Base-by-base conservation (phyloP, 768 basidiomycete species). In the Kondoa subrosea region DNA sequence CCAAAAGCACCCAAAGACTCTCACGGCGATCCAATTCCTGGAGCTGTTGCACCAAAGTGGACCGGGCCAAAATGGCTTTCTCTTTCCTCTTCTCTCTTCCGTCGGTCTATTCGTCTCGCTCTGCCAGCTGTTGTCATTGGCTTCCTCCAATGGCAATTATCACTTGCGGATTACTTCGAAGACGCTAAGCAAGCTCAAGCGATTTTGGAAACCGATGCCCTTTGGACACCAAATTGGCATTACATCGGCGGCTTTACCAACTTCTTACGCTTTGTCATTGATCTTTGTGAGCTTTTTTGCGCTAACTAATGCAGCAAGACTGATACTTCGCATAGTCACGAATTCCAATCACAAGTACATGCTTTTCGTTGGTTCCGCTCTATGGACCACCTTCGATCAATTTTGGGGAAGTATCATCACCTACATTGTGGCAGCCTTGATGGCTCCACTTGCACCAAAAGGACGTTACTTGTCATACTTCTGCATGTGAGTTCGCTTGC, bases 331-430 rank as follows among this genome's bases (percentile, higher is more conserved):
- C n/a, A 30, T 30, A 59, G 73, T 76, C 73, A 76, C 75, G 32
- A 75, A 76, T 69, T 56, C 40, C 25, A 75, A 76, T 69, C 75
- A 75, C 66, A 72, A 74, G 60, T 74, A 74, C 67, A 76, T 76
- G 72, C 73, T 75, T 66, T 67, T 66, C 56, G 66, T 72, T 56
- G 75, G 75, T 29, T 73, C 74, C n/a, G 73, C 73, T 25, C 72
- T 76, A 14, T 76, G 75, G 75, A 71, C 75, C n/a, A 76, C 74
- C 1, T 76, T 75, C 72, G 75, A 76, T 61, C 75, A 75, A 66
- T 76, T 76, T 69, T 76, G 75, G 75, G 75, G 75, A 14, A 74
- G 73, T 33, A 72, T 73, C 63, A 68, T 76, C 66, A 73, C 73
- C 68, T 76, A 76, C 70, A 72, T 76, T 68, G 67, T 76, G 65